Evolutionary conservation across 2,329 filamentous ascomycete genomes (phyloP).

Genomic region (Colletotrichum spinosum): DNA sequence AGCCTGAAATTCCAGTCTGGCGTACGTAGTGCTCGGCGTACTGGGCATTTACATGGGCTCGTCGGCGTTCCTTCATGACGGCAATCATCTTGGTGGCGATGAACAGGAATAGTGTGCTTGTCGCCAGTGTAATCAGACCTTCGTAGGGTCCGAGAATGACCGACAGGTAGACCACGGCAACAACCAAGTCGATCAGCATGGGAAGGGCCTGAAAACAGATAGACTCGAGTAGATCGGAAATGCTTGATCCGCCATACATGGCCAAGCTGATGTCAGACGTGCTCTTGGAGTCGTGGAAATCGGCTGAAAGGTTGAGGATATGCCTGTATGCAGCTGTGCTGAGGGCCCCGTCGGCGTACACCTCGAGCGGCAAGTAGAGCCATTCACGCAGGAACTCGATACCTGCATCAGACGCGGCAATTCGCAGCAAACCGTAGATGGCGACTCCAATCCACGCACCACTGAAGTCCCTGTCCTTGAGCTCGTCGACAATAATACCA

Average conservation of each 20-base stretch:
- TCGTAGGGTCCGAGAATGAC: slow-evolving; percentile 70
- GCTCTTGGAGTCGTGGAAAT: slow-evolving; percentile 71
- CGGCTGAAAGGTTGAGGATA: slow-evolving; percentile 69
- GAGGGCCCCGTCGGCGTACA: slow-evolving; percentile 66
- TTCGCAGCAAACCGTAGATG: slow-evolving; percentile 62
- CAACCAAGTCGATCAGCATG: slow-evolving; percentile 69
- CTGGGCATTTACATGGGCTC: slow-evolving; percentile 63
- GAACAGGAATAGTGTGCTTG: slow-evolving; percentile 66
- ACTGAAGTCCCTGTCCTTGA: slow-evolving; percentile 51
- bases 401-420: slow-evolving; percentile 67
- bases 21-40: slow-evolving; percentile 68
- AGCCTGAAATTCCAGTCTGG: slow-evolving; percentile 67
- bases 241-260: slow-evolving; percentile 64
- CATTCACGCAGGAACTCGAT: slow-evolving; percentile 65
- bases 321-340: slow-evolving; percentile 68
- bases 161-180: slow-evolving; percentile 71
- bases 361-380: slow-evolving; percentile 69
- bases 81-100: slow-evolving; percentile 64
- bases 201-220: slow-evolving; percentile 69
- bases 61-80: slow-evolving; percentile 60
- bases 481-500: slow-evolving; percentile 79
- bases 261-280: slow-evolving; percentile 69
- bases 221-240: slow-evolving; percentile 68
- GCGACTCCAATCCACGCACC: slow-evolving; percentile 64
- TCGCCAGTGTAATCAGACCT: slow-evolving; percentile 70